phyloP scores from a whole-genome alignment of 2,329 filamentous ascomycete genomes.

The Fusarium pseudocircinatum region DNA sequence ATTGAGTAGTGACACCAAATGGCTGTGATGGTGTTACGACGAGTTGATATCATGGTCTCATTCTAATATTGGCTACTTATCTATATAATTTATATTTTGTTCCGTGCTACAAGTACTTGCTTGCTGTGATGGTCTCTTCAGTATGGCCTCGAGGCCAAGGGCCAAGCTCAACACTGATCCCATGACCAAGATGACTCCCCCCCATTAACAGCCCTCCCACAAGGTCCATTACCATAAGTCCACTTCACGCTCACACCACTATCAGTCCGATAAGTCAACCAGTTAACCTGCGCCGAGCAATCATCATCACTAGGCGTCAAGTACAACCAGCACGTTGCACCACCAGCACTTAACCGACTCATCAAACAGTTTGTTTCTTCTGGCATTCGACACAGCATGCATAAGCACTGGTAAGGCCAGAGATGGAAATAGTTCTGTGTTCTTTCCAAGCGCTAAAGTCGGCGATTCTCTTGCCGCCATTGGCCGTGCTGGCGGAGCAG shows the following conservation, averaged over 20 bases:
- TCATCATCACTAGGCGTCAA: background rate
- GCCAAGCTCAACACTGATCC: background rate
- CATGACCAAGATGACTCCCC: background rate
- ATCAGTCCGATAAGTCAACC: background rate
- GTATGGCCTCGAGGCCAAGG: rapidly evolving
- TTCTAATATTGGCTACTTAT: background rate
- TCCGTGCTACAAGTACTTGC: no score
- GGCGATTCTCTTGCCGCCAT: background rate
- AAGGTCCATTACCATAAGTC: background rate
- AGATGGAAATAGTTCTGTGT: background rate
- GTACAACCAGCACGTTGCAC: background rate
- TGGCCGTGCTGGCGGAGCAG: background rate
- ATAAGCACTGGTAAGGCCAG: background rate
- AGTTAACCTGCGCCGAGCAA: background rate
- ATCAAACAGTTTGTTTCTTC: background rate
- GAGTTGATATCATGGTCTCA: rapidly evolving
- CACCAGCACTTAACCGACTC: background rate
- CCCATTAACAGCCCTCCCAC: background rate
- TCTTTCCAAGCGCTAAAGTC: background rate
- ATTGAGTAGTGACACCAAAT: constrained; percentile 27
- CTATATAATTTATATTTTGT: background rate
- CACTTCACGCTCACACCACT: background rate
- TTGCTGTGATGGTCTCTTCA: background rate
- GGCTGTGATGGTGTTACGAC: rapidly evolving
- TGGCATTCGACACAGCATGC: background rate